Percentiles rank a stretch among this genome's conserved stretches.
phyloP scores from a whole-genome alignment of 352 stramenopile genomes.

The Aphanomyces cochlioides region DNA sequence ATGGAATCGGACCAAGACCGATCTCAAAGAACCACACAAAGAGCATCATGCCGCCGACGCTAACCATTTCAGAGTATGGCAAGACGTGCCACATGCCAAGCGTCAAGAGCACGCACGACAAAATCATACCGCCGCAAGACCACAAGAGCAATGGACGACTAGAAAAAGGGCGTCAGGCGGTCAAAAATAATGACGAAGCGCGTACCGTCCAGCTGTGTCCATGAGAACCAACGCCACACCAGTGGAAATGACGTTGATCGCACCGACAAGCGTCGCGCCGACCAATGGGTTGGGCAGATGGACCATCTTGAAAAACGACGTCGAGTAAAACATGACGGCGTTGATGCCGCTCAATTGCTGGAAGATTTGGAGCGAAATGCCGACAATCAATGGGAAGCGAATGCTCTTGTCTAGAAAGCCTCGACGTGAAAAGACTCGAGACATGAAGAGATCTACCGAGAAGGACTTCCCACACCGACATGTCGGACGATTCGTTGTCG shows the following conservation, averaged over 20 bases:
- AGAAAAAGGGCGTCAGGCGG: neutral
- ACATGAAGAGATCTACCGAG: constrained; percentile 8
- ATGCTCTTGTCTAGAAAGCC: constrained; percentile 44
- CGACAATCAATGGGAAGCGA: constrained; percentile 57
- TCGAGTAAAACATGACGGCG: constrained; percentile 78
- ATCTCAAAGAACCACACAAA: constrained; percentile 71
- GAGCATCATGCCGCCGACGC: constrained; percentile 61
- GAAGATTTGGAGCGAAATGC: constrained; percentile 56
- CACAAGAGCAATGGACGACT: constrained; percentile 65
- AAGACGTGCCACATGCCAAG: constrained; percentile 60
- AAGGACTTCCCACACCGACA: constrained; percentile 65
- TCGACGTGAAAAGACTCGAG: neutral
- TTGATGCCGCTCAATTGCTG: constrained; percentile 77
- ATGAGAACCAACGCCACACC: constrained; percentile 67
- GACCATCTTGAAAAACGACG: constrained; percentile 70
- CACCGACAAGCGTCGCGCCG: constrained; percentile 56
- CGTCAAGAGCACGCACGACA: constrained; percentile 61
- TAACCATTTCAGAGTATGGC: constrained; percentile 59
- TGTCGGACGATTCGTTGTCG: constrained; percentile 63
- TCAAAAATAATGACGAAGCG: neutral
- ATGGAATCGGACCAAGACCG: constrained; percentile 87
- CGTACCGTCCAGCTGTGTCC: constrained; percentile 54
- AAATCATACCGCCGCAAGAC: constrained; percentile 63
- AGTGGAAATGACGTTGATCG: constrained; percentile 69
- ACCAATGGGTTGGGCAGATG: constrained; percentile 62